Conservation (phyloP, 176 grass and related monocot genomes). For the Avena insularis region DNA sequence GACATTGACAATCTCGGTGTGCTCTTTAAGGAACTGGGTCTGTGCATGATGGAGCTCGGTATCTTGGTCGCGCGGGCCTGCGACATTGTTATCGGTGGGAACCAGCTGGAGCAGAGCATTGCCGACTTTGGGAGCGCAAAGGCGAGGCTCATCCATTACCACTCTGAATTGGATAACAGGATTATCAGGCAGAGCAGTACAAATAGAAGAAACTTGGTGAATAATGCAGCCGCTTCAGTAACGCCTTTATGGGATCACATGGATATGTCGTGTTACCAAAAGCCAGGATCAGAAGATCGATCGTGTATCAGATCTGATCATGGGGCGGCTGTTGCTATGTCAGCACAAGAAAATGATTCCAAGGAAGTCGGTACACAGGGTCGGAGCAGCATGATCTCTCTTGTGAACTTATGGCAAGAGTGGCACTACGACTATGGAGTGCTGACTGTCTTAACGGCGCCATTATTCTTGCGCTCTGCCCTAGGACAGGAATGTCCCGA, state of each 20-base stretch:
- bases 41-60: conserved; percentile 90
- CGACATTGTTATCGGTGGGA: conserved; percentile 61
- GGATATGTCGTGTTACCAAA: neutral
- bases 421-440: conserved; percentile 97
- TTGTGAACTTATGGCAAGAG: conserved; percentile 81
- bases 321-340: neutral
- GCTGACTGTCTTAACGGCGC: conserved; percentile 81
- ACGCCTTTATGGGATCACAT: neutral
- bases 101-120: conserved; percentile 73
- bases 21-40: conserved; percentile 59
- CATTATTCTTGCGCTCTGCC: conserved; percentile 59
- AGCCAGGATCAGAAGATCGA: neutral
- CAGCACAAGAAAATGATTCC: neutral
- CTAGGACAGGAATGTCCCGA: conserved; percentile 39
- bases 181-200: conserved; percentile 52
- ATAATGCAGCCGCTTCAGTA: conserved; percentile 26
- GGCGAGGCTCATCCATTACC: conserved; percentile 90
- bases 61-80: conserved; percentile 69
- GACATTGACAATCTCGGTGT: conserved; percentile 59
- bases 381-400: neutral
- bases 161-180: conserved; percentile 69
- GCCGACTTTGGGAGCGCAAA: conserved; percentile 68
- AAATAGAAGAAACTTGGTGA: conserved; percentile 22
- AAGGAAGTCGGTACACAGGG: neutral
- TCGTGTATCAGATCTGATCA: conserved; percentile 8